Evolutionary conservation across 306 rosid genomes (phyloP).

Genomic region (Begonia masoniana): DNA sequence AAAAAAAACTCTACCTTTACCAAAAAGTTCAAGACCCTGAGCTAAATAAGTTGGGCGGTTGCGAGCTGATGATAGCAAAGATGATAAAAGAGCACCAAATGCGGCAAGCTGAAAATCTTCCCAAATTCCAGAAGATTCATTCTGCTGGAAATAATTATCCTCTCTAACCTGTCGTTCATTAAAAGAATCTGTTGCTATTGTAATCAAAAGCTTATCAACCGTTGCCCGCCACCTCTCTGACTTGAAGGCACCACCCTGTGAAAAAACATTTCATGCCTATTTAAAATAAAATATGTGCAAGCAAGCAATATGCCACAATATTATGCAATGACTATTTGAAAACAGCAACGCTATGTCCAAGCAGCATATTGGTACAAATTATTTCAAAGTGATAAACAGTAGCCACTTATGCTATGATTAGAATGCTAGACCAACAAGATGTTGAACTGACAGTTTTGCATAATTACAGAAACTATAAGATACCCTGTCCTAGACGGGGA

Average conservation of each 20-base stretch:
- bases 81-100: constrained; percentile 60
- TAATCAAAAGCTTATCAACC: constrained; percentile 51
- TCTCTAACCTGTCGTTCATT: constrained; percentile 33
- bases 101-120: constrained; percentile 70
- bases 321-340: not conserved
- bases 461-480: too few species aligned
- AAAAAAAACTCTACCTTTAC: constrained; percentile 39
- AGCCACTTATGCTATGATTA: too few species aligned
- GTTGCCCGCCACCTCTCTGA: constrained; percentile 49
- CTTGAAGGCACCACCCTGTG: constrained; percentile 59
- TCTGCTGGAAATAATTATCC: constrained; percentile 29
- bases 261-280: constrained; percentile 1
- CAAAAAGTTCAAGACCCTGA: constrained; percentile 79
- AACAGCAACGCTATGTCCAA: not conserved
- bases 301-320: not conserved
- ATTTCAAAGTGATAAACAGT: too few species aligned
- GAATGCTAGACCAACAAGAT: too few species aligned
- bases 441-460: too few species aligned
- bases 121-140: constrained; percentile 23
- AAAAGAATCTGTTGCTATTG: constrained; percentile 31
- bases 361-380: not conserved
- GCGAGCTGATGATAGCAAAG: constrained; percentile 54
- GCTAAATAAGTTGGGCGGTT: constrained; percentile 47
- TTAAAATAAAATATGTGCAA: not conserved
- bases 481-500: too few species aligned